phyloP scores from a whole-genome alignment of 768 basidiomycete species.

The Coprinopsis cinerea region DNA sequence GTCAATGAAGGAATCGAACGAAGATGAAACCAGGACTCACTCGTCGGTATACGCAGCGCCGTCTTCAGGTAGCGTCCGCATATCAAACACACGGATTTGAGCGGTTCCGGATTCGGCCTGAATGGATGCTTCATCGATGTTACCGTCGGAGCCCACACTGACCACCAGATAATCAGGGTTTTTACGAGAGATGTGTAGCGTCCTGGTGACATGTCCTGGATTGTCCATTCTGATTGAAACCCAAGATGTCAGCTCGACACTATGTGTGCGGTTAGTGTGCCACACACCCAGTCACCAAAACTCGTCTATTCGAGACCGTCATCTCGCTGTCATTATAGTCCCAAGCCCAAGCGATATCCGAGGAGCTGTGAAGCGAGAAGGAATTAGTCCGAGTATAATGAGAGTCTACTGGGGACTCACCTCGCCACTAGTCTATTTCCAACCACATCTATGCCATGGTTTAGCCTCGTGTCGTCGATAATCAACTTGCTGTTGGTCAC shows the following conservation, averaged over 20 bases:
- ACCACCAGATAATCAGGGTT: constrained; percentile 4
- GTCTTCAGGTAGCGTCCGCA: neutral
- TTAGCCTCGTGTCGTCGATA: constrained; percentile 3
- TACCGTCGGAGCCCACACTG: constrained; percentile 7
- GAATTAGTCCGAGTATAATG: neutral
- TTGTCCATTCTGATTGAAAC: constrained; percentile 5
- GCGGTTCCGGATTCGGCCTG: constrained; percentile 2
- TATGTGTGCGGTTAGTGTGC: neutral
- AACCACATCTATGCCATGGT: constrained; percentile 8
- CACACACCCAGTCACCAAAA: constrained; percentile 7
- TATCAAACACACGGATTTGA: constrained; percentile 8
- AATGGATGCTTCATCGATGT: constrained; percentile 6
- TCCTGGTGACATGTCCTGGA: constrained; percentile 5
- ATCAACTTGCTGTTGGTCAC: constrained; percentile 5
- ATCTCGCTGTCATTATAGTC: constrained; percentile 1
- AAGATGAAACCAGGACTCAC: neutral
- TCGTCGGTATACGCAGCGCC: constrained; percentile 1
- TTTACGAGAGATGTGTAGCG: constrained; percentile 2
- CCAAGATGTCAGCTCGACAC: neutral
- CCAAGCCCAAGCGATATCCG: constrained; percentile 10
- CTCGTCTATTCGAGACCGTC: neutral
- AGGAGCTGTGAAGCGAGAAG: constrained; percentile 1
- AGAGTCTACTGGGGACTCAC: neutral
- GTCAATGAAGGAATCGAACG: neutral
- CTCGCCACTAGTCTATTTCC: constrained; percentile 7